Base-by-base conservation (phyloP, 345 rosid genomes). In the Citrus sp. region DNA sequence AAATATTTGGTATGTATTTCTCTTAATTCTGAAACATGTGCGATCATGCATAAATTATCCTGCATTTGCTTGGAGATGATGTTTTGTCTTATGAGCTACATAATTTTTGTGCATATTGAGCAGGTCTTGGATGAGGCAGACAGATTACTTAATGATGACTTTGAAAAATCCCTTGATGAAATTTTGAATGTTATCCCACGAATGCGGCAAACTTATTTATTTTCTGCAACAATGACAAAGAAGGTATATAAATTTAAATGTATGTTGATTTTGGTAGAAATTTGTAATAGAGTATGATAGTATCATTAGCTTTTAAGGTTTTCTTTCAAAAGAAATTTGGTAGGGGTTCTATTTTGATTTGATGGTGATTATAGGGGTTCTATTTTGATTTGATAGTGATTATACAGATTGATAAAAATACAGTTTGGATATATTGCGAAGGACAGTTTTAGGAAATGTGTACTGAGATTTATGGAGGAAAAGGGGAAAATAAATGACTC, bases 221-320 rank as follows among this genome's bases (percentile, higher is more conserved):
- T 97, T 88, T 97, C 99, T 77, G 99, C 99, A 3, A 96, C 99
- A 30, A 96, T 96, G 98, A 94, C 98, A 34, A 92, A 94, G 82
- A 96, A 92, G 98, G 98, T 92, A 72, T 46, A 59, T 60, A 27
- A 42, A 27, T 9, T 66, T 65, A 32, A 8, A 13, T 34, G 37
- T 66, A 25, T 54, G 24, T 22, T 42, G 54, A 54, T 51, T 67
- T 65, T 66, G 51, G 54, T 7, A 75, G 21, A 46, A 37, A 2
- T 59, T 16, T 49, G 22, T 54, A 30, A 30, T 72, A 34, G 21
- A 19, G 4, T 9, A 40, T 19, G 35, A 69, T 14, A 24, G 56
- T 69, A 69, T 69, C 34, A 13, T 69, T 69, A 16, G 16, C 27
- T 13, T 12, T 37, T 10, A 38, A 46, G 34, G n/a, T 25, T 69